A percentile compares a stretch with the other conserved stretches of the same genome.
phyloP scores from a whole-genome alignment of 495 filamentous ascomycete genomes.

The Schizothecium vesticola region DNA sequence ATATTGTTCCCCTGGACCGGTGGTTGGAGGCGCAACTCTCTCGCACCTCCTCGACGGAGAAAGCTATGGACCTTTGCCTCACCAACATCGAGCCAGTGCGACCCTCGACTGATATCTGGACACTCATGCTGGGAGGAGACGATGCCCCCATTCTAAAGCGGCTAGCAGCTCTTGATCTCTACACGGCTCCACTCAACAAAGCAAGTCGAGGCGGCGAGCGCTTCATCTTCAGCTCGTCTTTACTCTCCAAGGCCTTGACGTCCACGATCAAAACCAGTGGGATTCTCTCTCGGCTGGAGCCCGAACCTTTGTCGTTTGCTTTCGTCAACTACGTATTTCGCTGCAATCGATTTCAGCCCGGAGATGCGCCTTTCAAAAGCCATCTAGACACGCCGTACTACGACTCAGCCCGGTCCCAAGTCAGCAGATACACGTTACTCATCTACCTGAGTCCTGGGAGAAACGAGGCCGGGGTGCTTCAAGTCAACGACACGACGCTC shows the following conservation, averaged over 20 bases:
- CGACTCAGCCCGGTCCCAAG: background rate
- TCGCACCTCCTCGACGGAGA: background rate
- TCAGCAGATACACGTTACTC: constrained; percentile 2
- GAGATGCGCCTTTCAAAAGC: background rate
- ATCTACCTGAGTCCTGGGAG: background rate
- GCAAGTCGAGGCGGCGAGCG: background rate
- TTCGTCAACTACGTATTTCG: constrained; percentile 7
- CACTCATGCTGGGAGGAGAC: background rate
- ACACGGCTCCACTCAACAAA: constrained; percentile 1
- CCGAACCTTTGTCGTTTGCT: background rate
- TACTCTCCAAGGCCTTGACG: constrained; percentile 1
- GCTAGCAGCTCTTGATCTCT: background rate
- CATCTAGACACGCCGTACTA: constrained; percentile 3
- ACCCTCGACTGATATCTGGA: background rate
- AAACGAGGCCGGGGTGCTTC: background rate
- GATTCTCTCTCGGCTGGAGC: background rate
- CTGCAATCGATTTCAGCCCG: background rate
- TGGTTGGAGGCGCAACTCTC: background rate
- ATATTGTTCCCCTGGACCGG: background rate
- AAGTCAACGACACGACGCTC: background rate
- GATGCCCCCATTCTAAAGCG: background rate
- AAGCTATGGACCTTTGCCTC: background rate
- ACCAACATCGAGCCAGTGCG: background rate
- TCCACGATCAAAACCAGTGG: background rate
- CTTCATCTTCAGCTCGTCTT: constrained; percentile 4